These are phyloP conservation scores for Ganoderma resinaceum DNA, from an alignment of 1,284 basidiomycete genomes.

Conservation along the genomic window DNA sequence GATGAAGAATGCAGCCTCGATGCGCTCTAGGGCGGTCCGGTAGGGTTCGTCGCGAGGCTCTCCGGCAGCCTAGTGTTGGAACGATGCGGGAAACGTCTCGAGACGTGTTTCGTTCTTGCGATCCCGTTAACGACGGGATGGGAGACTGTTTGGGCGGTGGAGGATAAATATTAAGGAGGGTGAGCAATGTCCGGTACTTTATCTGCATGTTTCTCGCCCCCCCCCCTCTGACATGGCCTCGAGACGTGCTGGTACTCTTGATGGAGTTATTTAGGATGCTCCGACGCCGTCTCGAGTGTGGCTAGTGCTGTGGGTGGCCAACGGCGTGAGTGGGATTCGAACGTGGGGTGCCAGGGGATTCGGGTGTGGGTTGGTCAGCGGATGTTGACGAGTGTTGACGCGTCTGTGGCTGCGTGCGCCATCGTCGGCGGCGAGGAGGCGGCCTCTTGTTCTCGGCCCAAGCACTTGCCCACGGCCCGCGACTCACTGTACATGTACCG, in stretches of 20 bases:
- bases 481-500: neutral
- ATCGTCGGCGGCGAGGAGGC: neutral
- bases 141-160: neutral
- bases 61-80: neutral
- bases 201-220: too few relatives aligned
- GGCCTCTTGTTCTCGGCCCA: neutral
- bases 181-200: neutral
- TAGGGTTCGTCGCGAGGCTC: neutral
- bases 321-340: constrained; percentile 3
- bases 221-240: too few relatives aligned
- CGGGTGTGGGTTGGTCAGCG: constrained; percentile 5
- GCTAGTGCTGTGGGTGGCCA: too few relatives aligned
- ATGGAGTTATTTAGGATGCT: too few relatives aligned
- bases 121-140: neutral
- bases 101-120: neutral
- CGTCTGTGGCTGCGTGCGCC: constrained; percentile 32
- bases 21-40: constrained; percentile 4
- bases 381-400: constrained; percentile 21
- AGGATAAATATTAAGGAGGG: neutral
- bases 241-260: too few relatives aligned
- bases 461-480: neutral
- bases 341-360: constrained; percentile 22
- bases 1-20: constrained; percentile 4
- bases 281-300: too few relatives aligned
- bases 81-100: neutral